Conservation (phyloP, 306 rosid species). For the Abrus precatorius region DNA sequence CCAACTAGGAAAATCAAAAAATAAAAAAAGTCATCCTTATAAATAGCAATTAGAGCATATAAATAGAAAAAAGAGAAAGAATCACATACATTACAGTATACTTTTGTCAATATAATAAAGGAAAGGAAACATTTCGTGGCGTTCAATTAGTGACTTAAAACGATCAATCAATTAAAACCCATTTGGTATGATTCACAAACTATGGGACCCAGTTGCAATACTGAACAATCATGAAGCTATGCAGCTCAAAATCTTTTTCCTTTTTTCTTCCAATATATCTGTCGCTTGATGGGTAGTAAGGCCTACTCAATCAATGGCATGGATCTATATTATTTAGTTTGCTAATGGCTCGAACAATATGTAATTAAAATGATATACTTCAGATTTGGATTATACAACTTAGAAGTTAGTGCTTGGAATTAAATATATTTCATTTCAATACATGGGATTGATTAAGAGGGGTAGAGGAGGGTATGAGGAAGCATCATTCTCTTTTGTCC, state of each 20-base stretch:
- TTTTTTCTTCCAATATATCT: conserved; percentile 50
- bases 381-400: conserved; percentile 43
- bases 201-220: conserved; percentile 69
- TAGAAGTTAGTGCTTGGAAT: conserved; percentile 40
- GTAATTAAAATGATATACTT: conserved; percentile 30
- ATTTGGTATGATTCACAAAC: conserved; percentile 63
- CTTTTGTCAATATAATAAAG: conserved; percentile 45
- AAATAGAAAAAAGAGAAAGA: not conserved
- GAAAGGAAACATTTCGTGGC: conserved; percentile 45
- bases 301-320: conserved; percentile 56
- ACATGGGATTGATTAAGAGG: conserved; percentile 38
- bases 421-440: conserved; percentile 36
- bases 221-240: conserved; percentile 56
- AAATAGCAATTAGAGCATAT: conserved; percentile 8
- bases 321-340: conserved; percentile 33
- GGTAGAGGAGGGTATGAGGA: conserved; percentile 42
- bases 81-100: conserved; percentile 9
- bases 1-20: conserved; percentile 22
- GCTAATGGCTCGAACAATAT: conserved; percentile 38
- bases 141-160: conserved; percentile 57
- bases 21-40: conserved; percentile 4
- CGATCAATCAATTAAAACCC: conserved; percentile 58
- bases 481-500: conserved; percentile 59
- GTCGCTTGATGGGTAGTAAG: conserved; percentile 71
- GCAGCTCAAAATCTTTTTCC: conserved; percentile 37